Evolutionary conservation across 129 eudicot species (phyloP).

Genomic region (Flaveria robusta): DNA sequence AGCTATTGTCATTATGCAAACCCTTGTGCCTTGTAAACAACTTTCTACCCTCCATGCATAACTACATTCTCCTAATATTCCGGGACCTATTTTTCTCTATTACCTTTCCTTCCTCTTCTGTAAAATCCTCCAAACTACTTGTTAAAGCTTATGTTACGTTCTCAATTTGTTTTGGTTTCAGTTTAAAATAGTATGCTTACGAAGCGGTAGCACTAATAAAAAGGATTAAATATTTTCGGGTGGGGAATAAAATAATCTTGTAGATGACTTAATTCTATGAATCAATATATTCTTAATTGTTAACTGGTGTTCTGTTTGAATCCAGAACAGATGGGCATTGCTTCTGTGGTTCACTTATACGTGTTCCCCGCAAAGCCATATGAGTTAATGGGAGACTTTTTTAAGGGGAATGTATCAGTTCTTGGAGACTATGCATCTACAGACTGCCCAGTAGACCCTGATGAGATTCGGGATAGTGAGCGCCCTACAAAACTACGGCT

Average conservation of each 20-base stretch:
- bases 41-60: neutral
- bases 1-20: too few species aligned
- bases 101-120: neutral
- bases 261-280: neutral
- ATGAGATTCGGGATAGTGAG: slow-evolving; percentile 92
- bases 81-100: neutral
- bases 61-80: neutral
- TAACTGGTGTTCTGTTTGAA: slow-evolving; percentile 44
- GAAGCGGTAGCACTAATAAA: neutral
- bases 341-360: slow-evolving; percentile 86
- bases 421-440: slow-evolving; percentile 94
- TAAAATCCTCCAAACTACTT: neutral
- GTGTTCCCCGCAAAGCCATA: slow-evolving; percentile 97
- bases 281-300: slow-evolving; percentile 11
- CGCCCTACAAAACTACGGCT: slow-evolving; percentile 94
- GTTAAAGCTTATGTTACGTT: neutral
- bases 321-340: slow-evolving; percentile 99
- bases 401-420: slow-evolving; percentile 69
- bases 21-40: too few species aligned
- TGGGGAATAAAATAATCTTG: neutral
- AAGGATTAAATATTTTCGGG: neutral
- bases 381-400: slow-evolving; percentile 77
- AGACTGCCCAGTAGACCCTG: slow-evolving; percentile 92
- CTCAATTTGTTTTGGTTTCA: neutral
- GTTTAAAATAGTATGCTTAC: neutral